phyloP scores from a whole-genome alignment of 148 eudicot species.

The Vaccinium corymbosum region DNA sequence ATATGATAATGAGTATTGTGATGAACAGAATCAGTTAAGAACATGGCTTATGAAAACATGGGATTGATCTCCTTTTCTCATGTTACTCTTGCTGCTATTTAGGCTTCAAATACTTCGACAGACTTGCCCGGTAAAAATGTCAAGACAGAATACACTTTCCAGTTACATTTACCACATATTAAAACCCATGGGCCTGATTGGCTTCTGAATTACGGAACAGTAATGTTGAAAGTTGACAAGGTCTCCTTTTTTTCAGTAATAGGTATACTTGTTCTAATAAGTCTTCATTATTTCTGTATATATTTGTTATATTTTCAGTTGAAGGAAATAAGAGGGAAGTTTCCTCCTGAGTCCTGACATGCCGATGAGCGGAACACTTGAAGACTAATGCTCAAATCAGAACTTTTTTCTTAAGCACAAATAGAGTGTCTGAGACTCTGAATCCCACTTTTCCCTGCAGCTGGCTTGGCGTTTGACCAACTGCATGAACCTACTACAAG shows the following conservation, averaged over 20 bases:
- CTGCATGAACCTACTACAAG: conserved; percentile 24
- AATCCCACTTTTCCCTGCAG: conserved; percentile 16
- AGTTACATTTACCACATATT: neutral
- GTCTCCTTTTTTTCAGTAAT: neutral
- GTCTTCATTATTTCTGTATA: conserved; percentile 1
- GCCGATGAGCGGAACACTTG: conserved; percentile 35
- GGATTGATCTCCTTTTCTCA: too few relatives aligned
- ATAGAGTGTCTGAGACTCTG: conserved; percentile 27
- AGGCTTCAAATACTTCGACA: too few relatives aligned
- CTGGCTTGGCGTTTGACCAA: conserved; percentile 12
- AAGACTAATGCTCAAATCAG: conserved; percentile 42
- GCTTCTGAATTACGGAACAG: neutral
- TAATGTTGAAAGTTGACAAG: neutral
- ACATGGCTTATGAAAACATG: too few relatives aligned
- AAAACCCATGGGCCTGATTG: neutral
- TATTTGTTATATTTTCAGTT: conserved; percentile 33
- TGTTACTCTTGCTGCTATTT: too few relatives aligned
- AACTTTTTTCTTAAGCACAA: conserved; percentile 34
- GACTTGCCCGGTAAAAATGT: too few relatives aligned
- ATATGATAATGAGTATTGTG: too few relatives aligned
- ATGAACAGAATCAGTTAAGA: too few relatives aligned
- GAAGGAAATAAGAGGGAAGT: conserved; percentile 48
- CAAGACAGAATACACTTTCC: neutral
- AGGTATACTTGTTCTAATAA: neutral
- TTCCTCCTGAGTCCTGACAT: conserved; percentile 52